Percentiles rank a stretch among this genome's conserved stretches.
These are phyloP conservation scores for Suhomyces taliae DNA, from an alignment of 1,139 yeast genomes.

Conservation along the genomic window DNA sequence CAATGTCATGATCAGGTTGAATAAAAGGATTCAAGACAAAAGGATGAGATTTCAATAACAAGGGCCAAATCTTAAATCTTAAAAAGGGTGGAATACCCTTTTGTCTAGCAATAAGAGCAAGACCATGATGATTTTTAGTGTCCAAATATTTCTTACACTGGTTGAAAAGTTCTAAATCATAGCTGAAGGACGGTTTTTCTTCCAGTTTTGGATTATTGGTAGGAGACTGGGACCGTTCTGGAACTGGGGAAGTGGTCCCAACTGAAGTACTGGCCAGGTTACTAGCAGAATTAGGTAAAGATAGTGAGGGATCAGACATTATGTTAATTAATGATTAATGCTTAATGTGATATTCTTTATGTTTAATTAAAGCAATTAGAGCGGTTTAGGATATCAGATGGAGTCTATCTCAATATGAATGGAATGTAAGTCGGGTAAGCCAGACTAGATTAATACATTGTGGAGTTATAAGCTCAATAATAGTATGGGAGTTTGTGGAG, in stretches of 20 bases:
- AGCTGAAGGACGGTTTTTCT: conserved; percentile 39
- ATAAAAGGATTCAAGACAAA: conserved; percentile 75
- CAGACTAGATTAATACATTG: not conserved
- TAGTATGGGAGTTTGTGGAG: too few species aligned
- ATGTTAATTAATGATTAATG: not conserved
- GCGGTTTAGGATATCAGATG: not conserved
- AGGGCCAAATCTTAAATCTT: conserved; percentile 82
- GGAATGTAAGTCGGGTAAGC: not conserved
- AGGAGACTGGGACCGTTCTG: conserved; percentile 4
- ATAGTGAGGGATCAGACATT: conserved; percentile 6
- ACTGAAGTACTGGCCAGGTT: not conserved
- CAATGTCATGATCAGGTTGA: conserved; percentile 47
- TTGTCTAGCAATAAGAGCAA: conserved; percentile 80
- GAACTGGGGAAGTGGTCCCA: not conserved
- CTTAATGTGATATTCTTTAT: not conserved
- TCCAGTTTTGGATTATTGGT: conserved; percentile 1
- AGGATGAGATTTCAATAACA: conserved; percentile 78
- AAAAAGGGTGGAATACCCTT: conserved; percentile 84
- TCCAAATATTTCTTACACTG: conserved; percentile 44
- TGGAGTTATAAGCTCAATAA: not conserved
- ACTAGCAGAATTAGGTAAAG: conserved; percentile 3
- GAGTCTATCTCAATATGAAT: not conserved
- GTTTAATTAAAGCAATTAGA: not conserved
- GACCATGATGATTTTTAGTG: conserved; percentile 58
- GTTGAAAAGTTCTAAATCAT: conserved; percentile 41